These are phyloP conservation scores for Corrigiola litoralis DNA, from an alignment of 179 eudicot species.

Conservation along the genomic window DNA sequence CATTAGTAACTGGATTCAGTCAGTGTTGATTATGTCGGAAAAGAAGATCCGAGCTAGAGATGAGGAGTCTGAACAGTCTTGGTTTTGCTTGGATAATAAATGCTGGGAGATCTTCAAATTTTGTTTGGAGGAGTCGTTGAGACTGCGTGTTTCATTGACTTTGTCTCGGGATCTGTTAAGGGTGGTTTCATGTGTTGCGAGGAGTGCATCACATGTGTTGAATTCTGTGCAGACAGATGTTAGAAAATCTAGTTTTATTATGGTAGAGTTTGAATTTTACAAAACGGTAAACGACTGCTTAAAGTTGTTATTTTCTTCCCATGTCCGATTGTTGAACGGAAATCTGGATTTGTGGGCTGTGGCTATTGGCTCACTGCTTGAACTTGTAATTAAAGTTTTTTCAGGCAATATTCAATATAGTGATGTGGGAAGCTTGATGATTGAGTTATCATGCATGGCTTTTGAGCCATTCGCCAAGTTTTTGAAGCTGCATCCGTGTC, in stretches of 20 bases:
- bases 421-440: slow-evolving; percentile 33
- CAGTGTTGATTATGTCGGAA: slow-evolving; percentile 58
- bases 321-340: slow-evolving; percentile 59
- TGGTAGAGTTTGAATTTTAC: slow-evolving; percentile 31
- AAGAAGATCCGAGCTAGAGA: slow-evolving; percentile 49
- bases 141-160: slow-evolving; percentile 36
- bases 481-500: slow-evolving; percentile 66
- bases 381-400: slow-evolving; percentile 41
- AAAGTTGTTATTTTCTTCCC: slow-evolving; percentile 48
- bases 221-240: slow-evolving; percentile 19
- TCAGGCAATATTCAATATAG: slow-evolving; percentile 29
- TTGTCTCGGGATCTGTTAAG: slow-evolving; percentile 63
- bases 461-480: slow-evolving; percentile 80
- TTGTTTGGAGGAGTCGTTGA: slow-evolving; percentile 70
- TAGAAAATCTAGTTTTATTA: slow-evolving; percentile 16
- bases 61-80: slow-evolving; percentile 32
- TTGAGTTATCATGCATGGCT: slow-evolving; percentile 50
- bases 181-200: slow-evolving; percentile 56
- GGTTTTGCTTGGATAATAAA: slow-evolving; percentile 58
- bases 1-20: slow-evolving; percentile 65
- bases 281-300: slow-evolving; percentile 46
- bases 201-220: slow-evolving; percentile 24
- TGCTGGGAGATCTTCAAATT: slow-evolving; percentile 79
- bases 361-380: slow-evolving; percentile 46
- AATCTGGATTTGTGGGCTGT: slow-evolving; percentile 74